A percentile compares a stretch with the other conserved stretches of the same genome.
These are phyloP conservation scores for Fusarium hainanense DNA, from an alignment of 2,329 filamentous ascomycete genomes.

Conservation along the genomic window DNA sequence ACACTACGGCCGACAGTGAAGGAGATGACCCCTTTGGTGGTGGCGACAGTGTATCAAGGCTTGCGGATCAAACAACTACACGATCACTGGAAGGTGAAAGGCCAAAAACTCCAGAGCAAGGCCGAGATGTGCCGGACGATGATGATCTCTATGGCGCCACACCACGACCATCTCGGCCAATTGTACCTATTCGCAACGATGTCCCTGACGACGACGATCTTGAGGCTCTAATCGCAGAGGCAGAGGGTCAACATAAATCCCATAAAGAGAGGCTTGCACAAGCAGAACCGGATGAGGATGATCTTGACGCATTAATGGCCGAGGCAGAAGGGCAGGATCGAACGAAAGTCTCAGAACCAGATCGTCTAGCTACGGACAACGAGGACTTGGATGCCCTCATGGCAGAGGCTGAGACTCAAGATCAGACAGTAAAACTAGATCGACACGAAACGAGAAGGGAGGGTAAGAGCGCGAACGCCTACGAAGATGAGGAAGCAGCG, in stretches of 20 bases:
- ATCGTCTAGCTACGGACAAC: conserved; percentile 49
- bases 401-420: conserved; percentile 58
- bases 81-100: conserved; percentile 52
- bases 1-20: conserved; percentile 49
- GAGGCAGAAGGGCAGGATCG: conserved; percentile 54
- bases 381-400: conserved; percentile 65
- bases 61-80: conserved; percentile 42
- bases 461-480: conserved; percentile 50
- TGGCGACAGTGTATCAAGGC: conserved; percentile 43
- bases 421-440: conserved; percentile 11
- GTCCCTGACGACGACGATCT: conserved; percentile 61
- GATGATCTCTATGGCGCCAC: conserved; percentile 68
- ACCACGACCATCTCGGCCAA: conserved; percentile 49
- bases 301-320: conserved; percentile 64
- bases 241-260: conserved; percentile 48
- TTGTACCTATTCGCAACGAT: conserved; percentile 41
- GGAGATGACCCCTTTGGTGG: conserved; percentile 28
- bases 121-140: conserved; percentile 52
- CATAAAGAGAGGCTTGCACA: conserved; percentile 23
- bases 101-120: conserved; percentile 44
- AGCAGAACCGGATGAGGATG: conserved; percentile 55
- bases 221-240: conserved; percentile 65
- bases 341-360: conserved; percentile 25
- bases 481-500: conserved; percentile 73
- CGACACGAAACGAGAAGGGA: not conserved